Evolutionary conservation across 345 rosid species (phyloP), one percentile per base, ranked within the genome.

Genomic region (Aurinia saxatilis): DNA sequence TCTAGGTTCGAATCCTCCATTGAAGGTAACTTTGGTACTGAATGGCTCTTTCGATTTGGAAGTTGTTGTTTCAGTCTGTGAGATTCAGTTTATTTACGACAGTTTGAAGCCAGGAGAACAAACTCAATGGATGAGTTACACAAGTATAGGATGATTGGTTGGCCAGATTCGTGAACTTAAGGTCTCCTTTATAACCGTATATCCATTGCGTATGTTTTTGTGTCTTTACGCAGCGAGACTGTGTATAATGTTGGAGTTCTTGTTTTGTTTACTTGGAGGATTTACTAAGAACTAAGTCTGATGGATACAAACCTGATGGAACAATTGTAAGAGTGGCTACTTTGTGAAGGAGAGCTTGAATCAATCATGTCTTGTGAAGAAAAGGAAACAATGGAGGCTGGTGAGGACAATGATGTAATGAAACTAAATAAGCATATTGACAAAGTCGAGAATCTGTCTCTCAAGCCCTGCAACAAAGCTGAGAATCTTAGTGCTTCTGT

Each of bases 91-190:
- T 79, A 76, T 74, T 75, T 36, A 33, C 76, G 56, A 85, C 60
- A 84, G 99, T 70, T 81, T 90, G 74, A 88, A 86, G 25, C 81
- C 21, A 13, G 77, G 65, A 74, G 91, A 87, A 27, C 11, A 61
- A 75, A 78, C 16, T 91, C 97, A 12, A 77, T 85, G 49, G 67
- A 85, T 78, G 95, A 90, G 77, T 93, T 63, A 76, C 88, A 7
- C 86, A 87, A 77, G 90, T 87, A 90, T n/a, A n/a, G 72, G 89
- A 87, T 62, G 70, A 67, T 76, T 93, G 86, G 85, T 90, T 66
- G 90, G 87, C 78, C 90, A 87, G 75, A 93, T 93, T 76, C 97
- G 96, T 54, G 96, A 79, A 61, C 67, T 88, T 15, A 88, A 88
- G 91, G 91, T 88, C 74, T 37, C 15, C 6, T 14, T 40, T n/a